These are phyloP conservation scores for Puya raimondii DNA, from an alignment of 176 grass and related monocot species.

Conservation along the genomic window DNA sequence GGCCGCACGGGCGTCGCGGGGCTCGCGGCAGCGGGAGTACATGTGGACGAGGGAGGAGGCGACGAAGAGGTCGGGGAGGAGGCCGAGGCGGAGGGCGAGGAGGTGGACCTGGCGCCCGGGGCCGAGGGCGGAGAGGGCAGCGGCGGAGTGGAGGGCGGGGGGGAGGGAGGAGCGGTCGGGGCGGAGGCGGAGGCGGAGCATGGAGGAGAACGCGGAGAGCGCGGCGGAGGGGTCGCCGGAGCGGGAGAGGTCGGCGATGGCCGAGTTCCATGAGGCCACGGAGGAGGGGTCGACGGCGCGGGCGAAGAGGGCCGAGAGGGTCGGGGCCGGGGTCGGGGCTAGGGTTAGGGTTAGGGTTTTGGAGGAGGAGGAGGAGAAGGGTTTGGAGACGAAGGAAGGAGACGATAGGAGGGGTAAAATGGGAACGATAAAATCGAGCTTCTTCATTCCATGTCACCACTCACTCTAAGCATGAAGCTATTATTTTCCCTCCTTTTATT, in stretches of 20 bases:
- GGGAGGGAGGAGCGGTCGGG: conserved; percentile 32
- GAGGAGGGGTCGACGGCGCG: neutral
- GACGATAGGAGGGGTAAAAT: neutral
- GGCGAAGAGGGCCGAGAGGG: neutral
- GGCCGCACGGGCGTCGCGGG: conserved; percentile 49
- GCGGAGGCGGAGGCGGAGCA: conserved; percentile 1
- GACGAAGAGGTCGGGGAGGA: conserved; percentile 52
- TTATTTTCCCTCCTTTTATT: no score
- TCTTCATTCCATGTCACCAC: neutral
- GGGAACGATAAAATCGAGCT: neutral
- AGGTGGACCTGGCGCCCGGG: conserved; percentile 73
- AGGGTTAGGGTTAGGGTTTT: neutral
- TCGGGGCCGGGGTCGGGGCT: neutral
- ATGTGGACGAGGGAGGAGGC: conserved; percentile 71
- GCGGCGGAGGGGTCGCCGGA: conserved; percentile 1
- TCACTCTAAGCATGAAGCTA: neutral
- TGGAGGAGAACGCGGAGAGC: conserved; percentile 4
- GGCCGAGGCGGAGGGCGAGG: conserved; percentile 43
- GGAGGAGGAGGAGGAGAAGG: neutral
- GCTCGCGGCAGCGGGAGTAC: conserved; percentile 55
- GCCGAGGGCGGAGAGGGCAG: conserved; percentile 33
- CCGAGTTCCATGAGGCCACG: neutral
- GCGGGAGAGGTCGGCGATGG: neutral
- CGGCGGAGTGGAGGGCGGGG: conserved; percentile 45
- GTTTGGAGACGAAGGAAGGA: neutral